Evolutionary conservation across 2,329 filamentous ascomycete species (phyloP), one percentile per base, ranked within the genome.

Genomic region (Knufia fluminis): DNA sequence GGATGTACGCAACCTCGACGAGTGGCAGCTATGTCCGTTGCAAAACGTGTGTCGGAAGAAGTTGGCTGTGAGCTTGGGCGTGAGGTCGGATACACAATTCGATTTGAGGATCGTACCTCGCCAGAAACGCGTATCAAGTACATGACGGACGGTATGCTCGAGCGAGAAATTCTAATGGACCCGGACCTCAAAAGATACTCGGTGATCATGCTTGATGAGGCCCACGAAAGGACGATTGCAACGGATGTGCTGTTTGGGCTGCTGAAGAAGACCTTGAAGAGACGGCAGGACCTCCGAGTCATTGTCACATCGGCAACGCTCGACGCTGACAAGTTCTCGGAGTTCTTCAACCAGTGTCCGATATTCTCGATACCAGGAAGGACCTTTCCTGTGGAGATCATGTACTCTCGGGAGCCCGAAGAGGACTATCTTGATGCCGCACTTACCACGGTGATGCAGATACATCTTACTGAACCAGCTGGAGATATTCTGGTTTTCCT

Each of bases 71-170:
- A 83, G 55, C 76, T 97, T 10, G 92, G 92, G 28, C 82, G 90
- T 49, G 90, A 96, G 64, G 91, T 98, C 54, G 92, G 92, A 48
- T 98, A 98, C 65, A 95, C 86, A 6, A 95, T 98, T 63, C 87
- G 92, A 64, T 98, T 98, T 64, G 92, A 98, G 63, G 92, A 98
- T 68, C 86, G 83, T 64, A 96, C 91, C 0, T 86, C 83, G 56
- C 81, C 87, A 1, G 77, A 83, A 16, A 98, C 92, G 1, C 87
- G 83, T 62, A 95, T 98, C 72, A 98, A 98, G 71, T 98, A 98
- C 71, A 96, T 98, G 91, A 98, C 92, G 14, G 92, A 98, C 61
- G 92, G 92, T 67, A 97, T 97, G 86, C 78, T 98, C 64, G 83
- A 96, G 69, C 80, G 92, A 71, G 92, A 98, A 70, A 89, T 96